Evolutionary conservation across 129 eudicot genomes (phyloP).

Genomic region (Artemisia tridentata): DNA sequence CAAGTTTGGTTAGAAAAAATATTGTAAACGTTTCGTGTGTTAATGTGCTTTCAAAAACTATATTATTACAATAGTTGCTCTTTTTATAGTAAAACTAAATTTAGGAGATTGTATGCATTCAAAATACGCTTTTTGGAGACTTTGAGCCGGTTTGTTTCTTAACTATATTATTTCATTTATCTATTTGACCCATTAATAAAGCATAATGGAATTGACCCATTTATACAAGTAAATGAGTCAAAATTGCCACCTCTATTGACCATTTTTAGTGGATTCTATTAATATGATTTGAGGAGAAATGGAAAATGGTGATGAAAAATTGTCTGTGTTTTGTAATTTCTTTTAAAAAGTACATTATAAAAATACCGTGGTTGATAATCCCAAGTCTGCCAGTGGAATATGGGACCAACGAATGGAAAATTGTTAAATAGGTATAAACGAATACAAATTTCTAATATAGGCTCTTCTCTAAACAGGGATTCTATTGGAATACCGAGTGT

Average conservation of each 20-base stretch:
- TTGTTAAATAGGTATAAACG: neutral
- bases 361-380: neutral
- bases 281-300: too few species aligned
- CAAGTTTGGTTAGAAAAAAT: neutral
- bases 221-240: neutral
- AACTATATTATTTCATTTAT: neutral
- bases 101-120: neutral
- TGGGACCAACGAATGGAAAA: constrained; percentile 13
- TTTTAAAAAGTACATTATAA: neutral
- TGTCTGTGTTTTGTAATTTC: neutral
- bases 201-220: neutral
- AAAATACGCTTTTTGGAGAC: neutral
- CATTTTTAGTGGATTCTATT: too few species aligned
- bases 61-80: neutral
- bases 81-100: neutral
- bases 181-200: neutral
- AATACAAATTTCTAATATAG: constrained; percentile 5
- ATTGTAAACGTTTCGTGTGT: neutral
- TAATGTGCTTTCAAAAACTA: neutral
- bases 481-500: constrained; percentile 84
- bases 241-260: neutral
- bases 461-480: constrained; percentile 50
- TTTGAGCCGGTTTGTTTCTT: neutral
- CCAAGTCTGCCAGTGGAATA: constrained; percentile 1
- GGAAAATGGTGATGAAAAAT: too few species aligned